phyloP scores from a whole-genome alignment of 23 red algal species.

The Chondrus crispus region DNA sequence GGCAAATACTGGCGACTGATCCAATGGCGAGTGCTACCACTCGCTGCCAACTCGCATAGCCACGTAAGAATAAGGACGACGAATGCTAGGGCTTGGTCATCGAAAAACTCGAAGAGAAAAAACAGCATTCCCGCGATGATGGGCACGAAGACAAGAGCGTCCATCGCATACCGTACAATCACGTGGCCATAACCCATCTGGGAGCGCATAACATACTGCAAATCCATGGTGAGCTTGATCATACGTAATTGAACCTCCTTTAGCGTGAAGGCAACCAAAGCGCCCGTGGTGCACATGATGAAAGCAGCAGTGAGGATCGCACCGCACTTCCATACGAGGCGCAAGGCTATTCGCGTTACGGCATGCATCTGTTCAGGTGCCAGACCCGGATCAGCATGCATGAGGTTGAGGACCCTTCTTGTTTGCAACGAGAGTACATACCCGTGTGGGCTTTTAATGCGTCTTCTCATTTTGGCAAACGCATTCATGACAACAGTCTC shows the following conservation, averaged over 20 bases:
- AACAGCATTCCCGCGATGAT: slow-evolving; percentile 98
- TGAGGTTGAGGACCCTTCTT: slow-evolving; percentile 39
- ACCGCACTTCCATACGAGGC: slow-evolving; percentile 44
- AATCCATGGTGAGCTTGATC: slow-evolving; percentile 83
- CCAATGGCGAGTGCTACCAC: slow-evolving; percentile 69
- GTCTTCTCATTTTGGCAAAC: slow-evolving; percentile 62
- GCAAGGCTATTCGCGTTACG: not conserved
- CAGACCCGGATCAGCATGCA: slow-evolving; percentile 29
- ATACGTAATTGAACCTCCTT: slow-evolving; percentile 84
- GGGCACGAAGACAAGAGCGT: slow-evolving; percentile 95
- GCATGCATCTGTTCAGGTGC: not conserved
- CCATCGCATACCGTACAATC: slow-evolving; percentile 69
- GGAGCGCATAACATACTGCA: slow-evolving; percentile 67
- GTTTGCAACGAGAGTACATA: slow-evolving; percentile 11
- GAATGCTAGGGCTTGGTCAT: slow-evolving; percentile 82
- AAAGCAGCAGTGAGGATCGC: slow-evolving; percentile 80
- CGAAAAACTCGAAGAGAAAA: slow-evolving; percentile 97
- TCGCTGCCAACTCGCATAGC: slow-evolving; percentile 81
- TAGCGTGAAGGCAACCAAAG: slow-evolving; percentile 83
- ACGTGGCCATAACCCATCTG: slow-evolving; percentile 66
- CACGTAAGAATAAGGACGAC: slow-evolving; percentile 88
- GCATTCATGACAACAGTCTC: slow-evolving; percentile 86
- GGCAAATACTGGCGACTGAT: slow-evolving; percentile 73
- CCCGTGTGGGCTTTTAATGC: not conserved
- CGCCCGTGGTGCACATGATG: slow-evolving; percentile 84